Percentiles rank a stretch among this genome's conserved stretches.
Evolutionary conservation across 2,329 filamentous ascomycete species (phyloP).

Genomic region (Beauveria pseudobassiana): DNA sequence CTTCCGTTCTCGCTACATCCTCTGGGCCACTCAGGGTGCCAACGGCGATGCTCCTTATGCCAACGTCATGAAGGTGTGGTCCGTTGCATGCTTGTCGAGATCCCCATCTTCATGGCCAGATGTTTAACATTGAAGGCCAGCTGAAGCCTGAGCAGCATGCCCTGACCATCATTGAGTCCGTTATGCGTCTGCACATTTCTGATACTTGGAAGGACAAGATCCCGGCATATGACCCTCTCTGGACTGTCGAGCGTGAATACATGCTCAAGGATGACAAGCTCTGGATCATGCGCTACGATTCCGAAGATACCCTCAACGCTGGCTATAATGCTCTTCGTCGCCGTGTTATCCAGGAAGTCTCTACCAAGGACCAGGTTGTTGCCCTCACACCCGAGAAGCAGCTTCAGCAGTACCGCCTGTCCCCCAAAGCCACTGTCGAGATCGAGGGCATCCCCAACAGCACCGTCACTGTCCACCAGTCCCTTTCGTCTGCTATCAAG

Average conservation of each 20-base stretch:
- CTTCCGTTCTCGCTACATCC: constrained; percentile 7
- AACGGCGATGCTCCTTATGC: constrained; percentile 11
- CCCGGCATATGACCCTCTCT: constrained; percentile 10
- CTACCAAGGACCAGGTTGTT: constrained; percentile 7
- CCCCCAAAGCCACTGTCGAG: constrained; percentile 9
- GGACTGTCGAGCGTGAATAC: constrained; percentile 12
- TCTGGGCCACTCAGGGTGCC: constrained; percentile 13
- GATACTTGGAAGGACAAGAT: constrained; percentile 12
- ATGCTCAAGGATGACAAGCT: constrained; percentile 11
- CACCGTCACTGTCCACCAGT: constrained; percentile 9
- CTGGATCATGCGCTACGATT: constrained; percentile 10
- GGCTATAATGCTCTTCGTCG: constrained; percentile 13
- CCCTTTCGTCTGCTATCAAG: constrained; percentile 6
- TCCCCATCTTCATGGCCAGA: constrained; percentile 8
- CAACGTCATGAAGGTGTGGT: constrained; percentile 12
- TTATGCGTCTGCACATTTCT: constrained; percentile 10
- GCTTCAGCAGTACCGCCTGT: constrained; percentile 11
- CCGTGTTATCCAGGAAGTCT: constrained; percentile 8
- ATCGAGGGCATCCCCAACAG: constrained; percentile 4
- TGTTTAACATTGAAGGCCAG: constrained; percentile 10
- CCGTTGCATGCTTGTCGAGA: constrained; percentile 9
- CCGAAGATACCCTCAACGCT: constrained; percentile 7
- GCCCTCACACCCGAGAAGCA: constrained; percentile 9
- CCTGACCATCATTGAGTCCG: constrained; percentile 1
- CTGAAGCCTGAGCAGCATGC: constrained; percentile 11